Conservation (phyloP, 139 green algal species). For the Picochlorum costavermella region DNA sequence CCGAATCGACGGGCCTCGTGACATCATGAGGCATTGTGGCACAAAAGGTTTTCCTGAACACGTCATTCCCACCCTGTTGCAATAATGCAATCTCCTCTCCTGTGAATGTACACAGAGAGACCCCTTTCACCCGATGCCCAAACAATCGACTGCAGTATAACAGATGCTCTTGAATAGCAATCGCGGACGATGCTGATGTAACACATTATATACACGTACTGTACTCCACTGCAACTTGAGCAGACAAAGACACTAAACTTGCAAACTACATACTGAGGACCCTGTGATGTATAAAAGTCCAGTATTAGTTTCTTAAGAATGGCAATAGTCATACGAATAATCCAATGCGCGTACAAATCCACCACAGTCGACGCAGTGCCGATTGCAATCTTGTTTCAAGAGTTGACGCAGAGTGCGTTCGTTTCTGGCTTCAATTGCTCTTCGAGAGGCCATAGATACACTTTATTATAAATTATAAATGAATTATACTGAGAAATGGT, state of each 20-base stretch:
- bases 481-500: conserved; percentile 56
- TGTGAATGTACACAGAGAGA: conserved; percentile 69
- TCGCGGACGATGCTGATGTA: too few species aligned
- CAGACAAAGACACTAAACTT: conserved; percentile 69
- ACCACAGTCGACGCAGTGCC: conserved; percentile 50
- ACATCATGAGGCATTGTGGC: conserved; percentile 32
- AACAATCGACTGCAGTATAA: conserved; percentile 58
- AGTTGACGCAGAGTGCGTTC: background rate
- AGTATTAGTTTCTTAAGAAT: too few species aligned
- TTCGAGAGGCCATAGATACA: background rate
- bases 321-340: background rate
- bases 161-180: background rate
- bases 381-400: conserved; percentile 28
- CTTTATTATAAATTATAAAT: background rate
- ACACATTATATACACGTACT: conserved; percentile 51
- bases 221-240: conserved; percentile 59
- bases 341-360: conserved; percentile 17
- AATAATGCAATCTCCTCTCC: conserved; percentile 58
- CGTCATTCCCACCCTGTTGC: conserved; percentile 58
- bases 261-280: conserved; percentile 66
- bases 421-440: background rate
- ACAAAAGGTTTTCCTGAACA: conserved; percentile 24
- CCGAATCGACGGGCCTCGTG: conserved; percentile 31
- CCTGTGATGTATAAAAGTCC: conserved; percentile 31
- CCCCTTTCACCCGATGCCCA: conserved; percentile 67